phyloP scores from a whole-genome alignment of 805 yeast genomes.

The Candida manassasensis region DNA sequence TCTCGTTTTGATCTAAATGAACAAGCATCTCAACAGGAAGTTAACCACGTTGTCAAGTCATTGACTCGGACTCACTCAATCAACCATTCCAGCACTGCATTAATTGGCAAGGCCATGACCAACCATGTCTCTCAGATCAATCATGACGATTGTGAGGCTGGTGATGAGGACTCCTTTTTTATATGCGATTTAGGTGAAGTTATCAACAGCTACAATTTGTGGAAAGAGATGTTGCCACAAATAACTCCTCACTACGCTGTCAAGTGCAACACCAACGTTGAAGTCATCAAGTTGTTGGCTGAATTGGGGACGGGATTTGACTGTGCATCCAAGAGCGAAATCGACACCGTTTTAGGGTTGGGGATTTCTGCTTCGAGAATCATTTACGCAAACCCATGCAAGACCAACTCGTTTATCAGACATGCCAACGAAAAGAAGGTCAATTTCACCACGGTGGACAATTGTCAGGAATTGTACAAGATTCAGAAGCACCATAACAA shows the following conservation, averaged over 20 bases:
- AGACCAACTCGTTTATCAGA: constrained; percentile 76
- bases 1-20: constrained; percentile 1
- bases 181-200: constrained; percentile 82
- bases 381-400: constrained; percentile 92
- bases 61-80: not conserved
- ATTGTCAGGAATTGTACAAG: constrained; percentile 77
- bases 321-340: constrained; percentile 88
- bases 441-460: constrained; percentile 82
- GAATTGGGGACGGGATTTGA: constrained; percentile 74
- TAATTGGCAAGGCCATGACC: constrained; percentile 37
- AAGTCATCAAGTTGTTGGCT: constrained; percentile 54
- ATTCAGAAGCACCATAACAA: constrained; percentile 62
- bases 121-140: constrained; percentile 43
- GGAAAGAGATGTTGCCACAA: constrained; percentile 64
- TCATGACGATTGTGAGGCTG: constrained; percentile 58
- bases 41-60: not conserved
- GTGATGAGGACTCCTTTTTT: constrained; percentile 81
- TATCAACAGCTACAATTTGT: constrained; percentile 52
- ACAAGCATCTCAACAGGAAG: not conserved
- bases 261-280: constrained; percentile 78
- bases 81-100: constrained; percentile 2
- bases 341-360: constrained; percentile 55
- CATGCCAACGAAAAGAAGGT: constrained; percentile 58
- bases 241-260: constrained; percentile 91
- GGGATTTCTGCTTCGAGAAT: constrained; percentile 66